phyloP scores from a whole-genome alignment of 2,329 filamentous ascomycete species.

The Aspergillus calidoustus region DNA sequence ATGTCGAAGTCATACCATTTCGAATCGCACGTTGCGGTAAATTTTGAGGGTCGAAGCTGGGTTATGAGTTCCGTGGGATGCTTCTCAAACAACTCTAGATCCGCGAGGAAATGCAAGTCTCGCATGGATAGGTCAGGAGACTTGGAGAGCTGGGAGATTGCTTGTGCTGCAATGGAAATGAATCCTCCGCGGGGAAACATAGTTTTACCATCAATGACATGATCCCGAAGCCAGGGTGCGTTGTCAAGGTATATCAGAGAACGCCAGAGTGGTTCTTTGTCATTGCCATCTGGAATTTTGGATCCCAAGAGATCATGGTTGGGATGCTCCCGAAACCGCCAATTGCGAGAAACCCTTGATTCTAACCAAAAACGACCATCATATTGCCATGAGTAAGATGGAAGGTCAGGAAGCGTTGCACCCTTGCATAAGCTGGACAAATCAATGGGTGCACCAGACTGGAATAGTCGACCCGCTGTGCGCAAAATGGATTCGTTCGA shows the following conservation, averaged over 20 bases:
- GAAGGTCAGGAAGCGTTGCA: slow-evolving; percentile 32
- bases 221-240: slow-evolving; percentile 20
- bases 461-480: slow-evolving; percentile 19
- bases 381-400: slow-evolving; percentile 51
- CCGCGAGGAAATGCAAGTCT: neutral
- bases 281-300: slow-evolving; percentile 22
- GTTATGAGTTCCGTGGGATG: slow-evolving; percentile 27
- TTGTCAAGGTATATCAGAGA: slow-evolving; percentile 42
- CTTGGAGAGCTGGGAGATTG: slow-evolving; percentile 8
- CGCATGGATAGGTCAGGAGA: neutral
- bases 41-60: slow-evolving; percentile 15
- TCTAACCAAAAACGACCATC: slow-evolving; percentile 47
- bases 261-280: slow-evolving; percentile 47
- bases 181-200: slow-evolving; percentile 18
- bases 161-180: slow-evolving; percentile 2
- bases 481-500: slow-evolving; percentile 16
- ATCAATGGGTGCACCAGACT: slow-evolving; percentile 4
- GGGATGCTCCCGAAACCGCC: slow-evolving; percentile 29
- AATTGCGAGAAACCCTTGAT: slow-evolving; percentile 23
- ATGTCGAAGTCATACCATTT: slow-evolving; percentile 36
- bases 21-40: slow-evolving; percentile 23
- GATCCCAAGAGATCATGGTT: slow-evolving; percentile 33
- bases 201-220: slow-evolving; percentile 11
- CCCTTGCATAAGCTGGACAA: slow-evolving; percentile 1
- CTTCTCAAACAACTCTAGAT: slow-evolving; percentile 24